Evolutionary conservation across 2,329 filamentous ascomycete genomes (phyloP), one percentile per base, ranked within the genome.

Genomic region (Rutstroemia sp.): DNA sequence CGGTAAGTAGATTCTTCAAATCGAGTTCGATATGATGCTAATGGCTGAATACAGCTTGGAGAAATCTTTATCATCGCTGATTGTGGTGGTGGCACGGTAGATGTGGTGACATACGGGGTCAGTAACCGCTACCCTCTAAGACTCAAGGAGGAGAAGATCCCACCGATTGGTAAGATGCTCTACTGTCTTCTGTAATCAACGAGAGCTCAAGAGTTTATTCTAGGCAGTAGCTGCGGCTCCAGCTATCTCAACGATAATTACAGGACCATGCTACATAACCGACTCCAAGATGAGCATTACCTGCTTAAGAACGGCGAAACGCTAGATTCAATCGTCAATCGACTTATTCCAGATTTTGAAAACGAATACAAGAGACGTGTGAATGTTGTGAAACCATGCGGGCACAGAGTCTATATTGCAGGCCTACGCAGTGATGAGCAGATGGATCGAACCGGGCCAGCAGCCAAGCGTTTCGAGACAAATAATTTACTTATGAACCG

Each of bases 41-140:
- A 36, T 10, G 19, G 34, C 23, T 14, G 17, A 2, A 61, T 55
- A 27, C 57, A 14, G 53, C 53, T 55, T 55, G 59, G 58, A 5
- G 56, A 57, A 17, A 54, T 50, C 4, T 63, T 68, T 21, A 56
- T 66, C 7, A 52, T 66, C 14, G 52, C 66, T 14, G 63, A 66
- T 52, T 61, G 59, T 54, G 65, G 67, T 23, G 64, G 67, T 9
- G 67, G 67, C 3, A 69, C 67, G 2, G 64, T 67, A 8, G 66
- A 70, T 49, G 57, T 57, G 5, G 64, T 64, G 10, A 67, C 66
- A 1, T 68, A 69, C 42, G 60, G 60, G 3, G 61, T 68, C 8
- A 61, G 60, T 34, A 61, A 59, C n/a, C 59, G 58, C 2, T 64
- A 59, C 5, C 64, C 66, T 1, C 52, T 68, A 23, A 49, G 66